phyloP scores from a whole-genome alignment of 371 early-diverging fungal species.

The Rhizopus stolonifer region DNA sequence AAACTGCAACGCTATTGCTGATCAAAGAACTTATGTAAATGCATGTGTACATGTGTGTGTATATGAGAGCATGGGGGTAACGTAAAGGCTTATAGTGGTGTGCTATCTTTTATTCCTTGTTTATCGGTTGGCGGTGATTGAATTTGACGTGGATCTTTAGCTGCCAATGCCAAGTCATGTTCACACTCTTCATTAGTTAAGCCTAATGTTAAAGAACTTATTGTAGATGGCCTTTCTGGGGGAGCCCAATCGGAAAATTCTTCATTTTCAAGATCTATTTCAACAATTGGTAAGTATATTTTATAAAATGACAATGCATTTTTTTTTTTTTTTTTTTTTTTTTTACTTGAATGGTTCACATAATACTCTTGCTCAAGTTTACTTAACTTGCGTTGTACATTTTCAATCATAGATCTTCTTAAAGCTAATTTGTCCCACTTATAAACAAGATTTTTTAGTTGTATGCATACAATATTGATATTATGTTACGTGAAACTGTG shows the following conservation, averaged over 20 bases:
- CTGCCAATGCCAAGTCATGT: constrained; percentile 32
- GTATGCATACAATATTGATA: neutral
- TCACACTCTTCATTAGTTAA: constrained; percentile 28
- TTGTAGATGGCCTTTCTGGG: constrained; percentile 34
- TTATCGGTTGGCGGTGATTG: constrained; percentile 2
- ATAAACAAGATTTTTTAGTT: neutral
- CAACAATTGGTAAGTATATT: neutral
- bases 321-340: no score
- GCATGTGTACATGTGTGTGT: no score
- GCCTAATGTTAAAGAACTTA: constrained; percentile 40
- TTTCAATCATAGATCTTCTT: constrained; percentile 32
- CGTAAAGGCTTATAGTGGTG: no score
- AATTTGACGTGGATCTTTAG: constrained; percentile 13
- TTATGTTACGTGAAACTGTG: constrained; percentile 29
- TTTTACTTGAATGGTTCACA: constrained; percentile 32
- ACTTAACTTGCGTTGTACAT: constrained; percentile 31
- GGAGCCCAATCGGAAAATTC: constrained; percentile 36
- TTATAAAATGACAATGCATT: neutral
- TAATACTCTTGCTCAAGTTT: constrained; percentile 34
- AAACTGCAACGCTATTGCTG: no score
- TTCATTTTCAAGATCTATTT: constrained; percentile 34
- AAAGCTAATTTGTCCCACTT: constrained; percentile 34
- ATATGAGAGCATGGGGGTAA: no score
- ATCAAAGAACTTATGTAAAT: no score
- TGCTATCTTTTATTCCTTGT: neutral